Conservation (phyloP, 202 grass and related monocot genomes). For the Bolboschoenoplectus hybrid region DNA sequence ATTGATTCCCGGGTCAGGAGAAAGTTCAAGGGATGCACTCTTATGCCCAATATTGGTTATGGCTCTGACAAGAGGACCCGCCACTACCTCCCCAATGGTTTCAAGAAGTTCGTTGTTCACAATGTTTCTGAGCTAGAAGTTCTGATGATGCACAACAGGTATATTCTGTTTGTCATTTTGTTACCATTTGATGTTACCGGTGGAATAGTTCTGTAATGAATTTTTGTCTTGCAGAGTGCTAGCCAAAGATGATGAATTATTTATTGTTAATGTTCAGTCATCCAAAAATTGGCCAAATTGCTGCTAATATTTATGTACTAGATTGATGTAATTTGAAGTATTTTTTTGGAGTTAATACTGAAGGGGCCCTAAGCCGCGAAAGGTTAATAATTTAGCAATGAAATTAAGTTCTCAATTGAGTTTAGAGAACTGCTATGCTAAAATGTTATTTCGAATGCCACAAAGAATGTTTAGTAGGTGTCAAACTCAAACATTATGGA, state of each 20-base stretch:
- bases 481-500: background rate
- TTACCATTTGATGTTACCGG: background rate
- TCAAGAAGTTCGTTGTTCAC: slow-evolving; percentile 94
- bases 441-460: background rate
- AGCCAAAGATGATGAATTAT: background rate
- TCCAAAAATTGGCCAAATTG: background rate
- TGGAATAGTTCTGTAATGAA: background rate
- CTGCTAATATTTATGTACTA: background rate
- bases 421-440: background rate
- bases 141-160: slow-evolving; percentile 98
- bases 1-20: slow-evolving; percentile 72
- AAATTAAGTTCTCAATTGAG: background rate
- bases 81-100: slow-evolving; percentile 76
- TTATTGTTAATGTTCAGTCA: background rate
- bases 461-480: background rate
- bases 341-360: background rate
- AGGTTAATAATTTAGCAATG: background rate
- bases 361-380: background rate
- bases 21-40: slow-evolving; percentile 72
- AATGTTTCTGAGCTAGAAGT: slow-evolving; percentile 77
- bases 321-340: background rate
- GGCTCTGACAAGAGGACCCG: slow-evolving; percentile 77
- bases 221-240: background rate
- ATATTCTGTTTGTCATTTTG: background rate
- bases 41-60: slow-evolving; percentile 90